Evolutionary conservation across 2,329 filamentous ascomycete genomes (phyloP), one percentile per base, ranked within the genome.

Genomic region (Colletotrichum musae): DNA sequence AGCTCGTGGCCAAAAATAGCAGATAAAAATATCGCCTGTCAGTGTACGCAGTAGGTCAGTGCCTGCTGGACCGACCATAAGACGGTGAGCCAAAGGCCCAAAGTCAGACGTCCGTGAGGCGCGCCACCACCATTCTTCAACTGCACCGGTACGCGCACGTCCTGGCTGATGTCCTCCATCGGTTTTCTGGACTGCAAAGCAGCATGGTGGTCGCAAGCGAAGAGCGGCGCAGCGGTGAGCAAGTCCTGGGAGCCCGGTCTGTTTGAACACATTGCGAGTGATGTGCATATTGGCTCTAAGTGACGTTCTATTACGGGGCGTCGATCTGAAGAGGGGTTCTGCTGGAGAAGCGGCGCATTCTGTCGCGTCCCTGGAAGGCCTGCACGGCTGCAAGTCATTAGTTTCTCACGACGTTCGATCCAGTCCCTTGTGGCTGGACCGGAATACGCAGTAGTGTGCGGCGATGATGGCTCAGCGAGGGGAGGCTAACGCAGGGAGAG

Each of bases 51-150:
- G 45, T 47, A 47, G 18, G 9, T 36, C 32, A 36, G 32, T 36
- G 9, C 32, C 32, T 36, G 32, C 32, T 36, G 32, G 32, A 36
- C 32, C 32, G 32, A 36, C 32, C 32, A 36, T 36, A 36, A 36
- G 32, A 36, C 32, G 32, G 32, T 36, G 32, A 36, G 32, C 32
- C 32, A 36, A 6, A 36, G 32, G 32, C 32, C 10, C 32, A 36
- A 36, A 36, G 32, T 7, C 32, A 36, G 32, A 10, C 10, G 51
- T 63, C 64, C 26, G 51, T 63, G 64, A 28, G 51, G 36, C 16
- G 28, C 64, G 58, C 64, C 58, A 16, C 57, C 63, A 24, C 18
- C 21, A 39, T 21, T 36, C 24, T 47, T 39, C 24, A 26, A 41
- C 21, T 16, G 18, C 50, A 15, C 26, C 10, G 9, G 45, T 7